A percentile compares a stretch with the other conserved stretches of the same genome.
These are phyloP conservation scores for Ceratobasidium sp. DNA, from an alignment of 1,284 basidiomycete genomes.

Conservation along the genomic window DNA sequence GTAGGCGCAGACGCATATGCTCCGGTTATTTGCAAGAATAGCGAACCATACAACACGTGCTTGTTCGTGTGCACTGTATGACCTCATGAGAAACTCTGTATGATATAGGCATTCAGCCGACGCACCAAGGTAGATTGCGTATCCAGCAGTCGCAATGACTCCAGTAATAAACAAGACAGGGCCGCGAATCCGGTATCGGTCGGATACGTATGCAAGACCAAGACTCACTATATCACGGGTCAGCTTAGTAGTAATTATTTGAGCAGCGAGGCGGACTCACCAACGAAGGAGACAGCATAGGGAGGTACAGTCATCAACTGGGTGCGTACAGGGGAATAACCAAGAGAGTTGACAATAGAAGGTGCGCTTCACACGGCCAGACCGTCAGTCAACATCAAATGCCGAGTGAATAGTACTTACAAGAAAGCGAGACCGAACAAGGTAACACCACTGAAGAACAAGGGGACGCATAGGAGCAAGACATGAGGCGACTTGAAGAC, in stretches of 20 bases:
- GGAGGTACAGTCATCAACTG: slow-evolving; percentile 49
- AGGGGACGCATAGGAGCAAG: slow-evolving; percentile 20
- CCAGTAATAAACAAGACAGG: slow-evolving; percentile 45
- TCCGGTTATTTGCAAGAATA: slow-evolving; percentile 54
- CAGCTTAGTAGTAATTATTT: background rate
- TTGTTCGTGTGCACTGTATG: slow-evolving; percentile 46
- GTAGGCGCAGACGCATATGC: slow-evolving; percentile 51
- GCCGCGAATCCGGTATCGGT: slow-evolving; percentile 46
- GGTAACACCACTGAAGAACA: slow-evolving; percentile 41
- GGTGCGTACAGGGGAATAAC: slow-evolving; percentile 38
- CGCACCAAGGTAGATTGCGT: slow-evolving; percentile 50
- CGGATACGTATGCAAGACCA: slow-evolving; percentile 46
- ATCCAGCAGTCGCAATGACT: slow-evolving; percentile 49
- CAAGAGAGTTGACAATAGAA: slow-evolving; percentile 31
- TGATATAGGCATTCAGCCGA: background rate
- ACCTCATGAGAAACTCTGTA: background rate
- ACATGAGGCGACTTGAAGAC: slow-evolving; percentile 39
- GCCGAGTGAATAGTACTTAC: background rate
- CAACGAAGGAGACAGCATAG: slow-evolving; percentile 47
- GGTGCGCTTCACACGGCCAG: background rate
- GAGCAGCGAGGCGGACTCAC: background rate
- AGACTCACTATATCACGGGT: slow-evolving; percentile 43
- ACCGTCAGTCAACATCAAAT: background rate
- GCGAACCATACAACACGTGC: slow-evolving; percentile 50
- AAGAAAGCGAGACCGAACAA: slow-evolving; percentile 40